Conservation (phyloP, 345 rosid species). For the Salix exigua region DNA sequence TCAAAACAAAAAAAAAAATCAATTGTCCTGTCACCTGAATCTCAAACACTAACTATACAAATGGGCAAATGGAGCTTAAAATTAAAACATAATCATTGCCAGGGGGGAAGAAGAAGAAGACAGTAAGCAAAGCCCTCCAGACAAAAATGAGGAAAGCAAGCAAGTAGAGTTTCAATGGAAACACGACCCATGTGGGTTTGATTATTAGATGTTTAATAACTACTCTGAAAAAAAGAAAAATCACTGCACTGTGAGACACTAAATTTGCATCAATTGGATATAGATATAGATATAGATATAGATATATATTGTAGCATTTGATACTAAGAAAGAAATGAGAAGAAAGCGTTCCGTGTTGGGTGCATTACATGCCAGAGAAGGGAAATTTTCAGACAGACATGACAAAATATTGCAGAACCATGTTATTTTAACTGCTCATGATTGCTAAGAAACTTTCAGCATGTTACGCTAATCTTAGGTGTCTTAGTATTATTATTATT, state of each 20-base stretch:
- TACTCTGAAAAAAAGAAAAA: slow-evolving; percentile 12
- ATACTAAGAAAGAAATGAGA: background rate
- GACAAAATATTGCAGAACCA: slow-evolving; percentile 21
- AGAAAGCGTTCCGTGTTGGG: slow-evolving; percentile 35
- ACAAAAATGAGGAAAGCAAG: background rate
- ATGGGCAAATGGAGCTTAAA: too few species aligned
- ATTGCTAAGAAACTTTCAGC: background rate
- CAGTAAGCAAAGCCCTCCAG: background rate
- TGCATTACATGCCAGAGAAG: slow-evolving; percentile 14
- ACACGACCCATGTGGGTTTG: slow-evolving; percentile 37
- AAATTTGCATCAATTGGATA: background rate
- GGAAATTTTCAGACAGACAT: background rate
- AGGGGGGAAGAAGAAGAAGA: background rate
- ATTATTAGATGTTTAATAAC: slow-evolving; percentile 26
- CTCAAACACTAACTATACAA: background rate
- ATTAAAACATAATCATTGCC: too few species aligned
- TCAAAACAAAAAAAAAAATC: too few species aligned
- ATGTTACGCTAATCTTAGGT: slow-evolving; percentile 23
- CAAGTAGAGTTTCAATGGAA: slow-evolving; percentile 18
- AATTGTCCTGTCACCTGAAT: too few species aligned
- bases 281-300: too few species aligned
- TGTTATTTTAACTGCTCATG: slow-evolving; percentile 15
- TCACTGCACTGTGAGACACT: slow-evolving; percentile 22
- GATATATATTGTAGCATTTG: background rate
- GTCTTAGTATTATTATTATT: slow-evolving; percentile 10